A percentile compares a stretch with the other conserved stretches of the same genome.
Evolutionary conservation across 169 alveolate species (phyloP).

Genomic region (Cryptosporidium parvum): DNA sequence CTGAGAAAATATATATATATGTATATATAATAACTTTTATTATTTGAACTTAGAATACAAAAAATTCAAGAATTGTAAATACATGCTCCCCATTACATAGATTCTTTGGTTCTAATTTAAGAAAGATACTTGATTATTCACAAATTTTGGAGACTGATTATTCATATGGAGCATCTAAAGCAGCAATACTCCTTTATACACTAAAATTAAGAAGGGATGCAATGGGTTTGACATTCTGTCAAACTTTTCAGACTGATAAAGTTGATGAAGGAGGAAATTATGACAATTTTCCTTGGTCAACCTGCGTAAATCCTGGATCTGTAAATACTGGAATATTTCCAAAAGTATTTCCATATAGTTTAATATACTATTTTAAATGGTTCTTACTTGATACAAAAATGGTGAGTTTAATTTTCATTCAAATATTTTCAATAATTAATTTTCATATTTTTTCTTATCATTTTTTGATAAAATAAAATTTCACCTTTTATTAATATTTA

Average conservation of each 20-base stretch:
- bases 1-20: no score
- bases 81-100: slow-evolving; percentile 69
- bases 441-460: neutral
- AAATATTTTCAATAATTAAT: neutral
- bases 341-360: slow-evolving; percentile 29
- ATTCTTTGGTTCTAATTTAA: slow-evolving; percentile 48
- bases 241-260: slow-evolving; percentile 1
- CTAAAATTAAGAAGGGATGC: slow-evolving; percentile 61
- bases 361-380: slow-evolving; percentile 18
- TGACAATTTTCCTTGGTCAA: slow-evolving; percentile 54
- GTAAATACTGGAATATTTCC: slow-evolving; percentile 43
- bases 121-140: slow-evolving; percentile 49
- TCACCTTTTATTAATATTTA: neutral
- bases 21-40: neutral
- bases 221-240: slow-evolving; percentile 49
- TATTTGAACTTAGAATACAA: slow-evolving; percentile 26
- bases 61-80: slow-evolving; percentile 54
- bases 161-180: slow-evolving; percentile 71
- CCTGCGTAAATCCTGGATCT: slow-evolving; percentile 75
- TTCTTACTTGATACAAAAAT: slow-evolving; percentile 16
- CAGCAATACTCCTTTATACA: slow-evolving; percentile 61
- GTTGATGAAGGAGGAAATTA: neutral
- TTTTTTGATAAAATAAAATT: no score
- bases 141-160: neutral
- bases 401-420: neutral